Conservation (phyloP, 805 yeast species). For the Ogataea trehalophila region DNA sequence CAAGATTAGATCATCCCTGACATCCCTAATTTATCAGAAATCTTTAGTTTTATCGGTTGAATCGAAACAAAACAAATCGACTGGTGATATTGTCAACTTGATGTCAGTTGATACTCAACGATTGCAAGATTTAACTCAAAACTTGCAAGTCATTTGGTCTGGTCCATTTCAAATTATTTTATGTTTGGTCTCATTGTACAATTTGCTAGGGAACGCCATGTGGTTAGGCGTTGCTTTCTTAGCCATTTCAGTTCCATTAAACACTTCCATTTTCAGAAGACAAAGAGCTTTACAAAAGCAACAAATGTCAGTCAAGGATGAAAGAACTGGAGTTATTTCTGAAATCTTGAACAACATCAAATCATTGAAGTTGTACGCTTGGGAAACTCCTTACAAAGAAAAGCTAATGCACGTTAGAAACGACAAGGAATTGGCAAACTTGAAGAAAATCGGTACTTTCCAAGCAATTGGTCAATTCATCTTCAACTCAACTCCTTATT, state of each 20-base stretch:
- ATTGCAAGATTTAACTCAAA: conserved; percentile 75
- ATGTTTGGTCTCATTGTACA: conserved; percentile 69
- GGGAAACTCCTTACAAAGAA: conserved; percentile 85
- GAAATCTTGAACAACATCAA: conserved; percentile 90
- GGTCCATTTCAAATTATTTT: conserved; percentile 85
- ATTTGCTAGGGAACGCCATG: conserved; percentile 81
- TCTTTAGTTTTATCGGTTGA: conserved; percentile 67
- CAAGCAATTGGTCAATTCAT: conserved; percentile 68
- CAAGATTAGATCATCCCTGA: conserved; percentile 65
- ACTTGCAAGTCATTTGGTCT: conserved; percentile 80
- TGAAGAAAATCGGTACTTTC: conserved; percentile 68
- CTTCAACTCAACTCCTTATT: conserved; percentile 82
- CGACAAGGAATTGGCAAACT: conserved; percentile 73
- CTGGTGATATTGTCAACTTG: conserved; percentile 91
- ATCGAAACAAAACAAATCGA: conserved; percentile 62
- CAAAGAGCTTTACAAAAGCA: conserved; percentile 72
- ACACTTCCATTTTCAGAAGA: conserved; percentile 59
- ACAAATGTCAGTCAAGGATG: conserved; percentile 90
- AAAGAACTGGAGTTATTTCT: conserved; percentile 81
- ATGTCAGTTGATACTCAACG: conserved; percentile 94
- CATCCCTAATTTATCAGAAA: conserved; percentile 63
- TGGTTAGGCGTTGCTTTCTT: conserved; percentile 90
- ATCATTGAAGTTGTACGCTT: conserved; percentile 87
- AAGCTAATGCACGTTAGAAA: conserved; percentile 80
- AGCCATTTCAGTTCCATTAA: conserved; percentile 73